A percentile compares a stretch with the other conserved stretches of the same genome.
Conservation (phyloP, 139 green algal species). For the Dunaliella primolecta region DNA sequence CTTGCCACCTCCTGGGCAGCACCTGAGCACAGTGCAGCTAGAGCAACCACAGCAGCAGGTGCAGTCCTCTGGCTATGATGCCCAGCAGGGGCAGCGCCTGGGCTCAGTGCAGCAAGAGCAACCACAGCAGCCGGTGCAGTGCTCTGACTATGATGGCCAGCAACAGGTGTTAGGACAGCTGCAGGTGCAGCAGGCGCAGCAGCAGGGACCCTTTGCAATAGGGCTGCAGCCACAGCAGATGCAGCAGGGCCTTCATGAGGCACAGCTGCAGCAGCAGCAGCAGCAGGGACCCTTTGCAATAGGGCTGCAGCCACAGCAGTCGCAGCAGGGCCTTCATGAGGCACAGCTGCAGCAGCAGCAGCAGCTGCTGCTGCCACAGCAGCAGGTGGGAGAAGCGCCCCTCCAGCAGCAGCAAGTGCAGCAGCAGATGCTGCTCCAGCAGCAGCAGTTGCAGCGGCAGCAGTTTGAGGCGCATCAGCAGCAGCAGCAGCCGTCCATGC, state of each 20-base stretch:
- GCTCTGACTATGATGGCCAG: not conserved
- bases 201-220: not conserved
- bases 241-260: too few species aligned
- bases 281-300: too few species aligned
- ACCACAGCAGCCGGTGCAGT: conserved; percentile 15
- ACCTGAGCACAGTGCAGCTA: conserved; percentile 3
- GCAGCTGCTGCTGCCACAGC: not conserved
- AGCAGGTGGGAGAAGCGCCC: conserved; percentile 1
- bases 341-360: too few species aligned
- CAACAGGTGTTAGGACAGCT: not conserved
- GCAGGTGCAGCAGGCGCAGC: conserved; percentile 12
- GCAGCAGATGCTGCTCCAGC: not conserved
- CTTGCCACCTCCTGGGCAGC: not conserved
- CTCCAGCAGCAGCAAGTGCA: conserved; percentile 13
- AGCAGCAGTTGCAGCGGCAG: conserved; percentile 14
- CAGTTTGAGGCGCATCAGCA: not conserved
- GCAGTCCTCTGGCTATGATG: not conserved
- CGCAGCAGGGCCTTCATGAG: too few species aligned
- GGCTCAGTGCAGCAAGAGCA: conserved; percentile 9
- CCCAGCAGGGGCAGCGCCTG: not conserved
- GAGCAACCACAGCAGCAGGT: conserved; percentile 14
- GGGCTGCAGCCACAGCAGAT: not conserved
- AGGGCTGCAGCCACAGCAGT: not conserved
- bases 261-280: too few species aligned
- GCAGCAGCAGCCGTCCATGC: not conserved